Evolutionary conservation across 352 stramenopile genomes (phyloP), one percentile per base, ranked within the genome.

Genomic region (Thraustotheca clavata): DNA sequence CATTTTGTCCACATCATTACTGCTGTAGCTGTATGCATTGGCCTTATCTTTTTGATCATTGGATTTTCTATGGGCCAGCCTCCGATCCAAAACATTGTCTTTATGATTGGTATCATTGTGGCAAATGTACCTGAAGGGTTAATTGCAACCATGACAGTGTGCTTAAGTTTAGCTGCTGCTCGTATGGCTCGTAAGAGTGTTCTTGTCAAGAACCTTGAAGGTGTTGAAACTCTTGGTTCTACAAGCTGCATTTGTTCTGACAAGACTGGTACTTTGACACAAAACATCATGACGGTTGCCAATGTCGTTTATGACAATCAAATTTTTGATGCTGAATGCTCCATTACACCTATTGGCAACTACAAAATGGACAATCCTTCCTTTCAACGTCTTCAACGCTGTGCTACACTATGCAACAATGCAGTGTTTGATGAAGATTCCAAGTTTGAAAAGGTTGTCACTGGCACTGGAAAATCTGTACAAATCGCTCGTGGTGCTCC

Each of bases 91-190:
- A 88, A 85, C 59, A 76, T 94, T 12, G 83, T 96, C 11, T 96
- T 96, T 69, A 96, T 97, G 88, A 98, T 98, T 61, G 91, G 88
- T 65, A 96, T 98, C 60, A 97, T 98, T 57, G 89, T 97, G 1
- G 92, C 92, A 20, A 97, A 97, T 68, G 89, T 98, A 12, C 92
- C 91, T 0, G 87, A 97, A 71, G 92, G 91, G 0, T 69, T 98
- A 5, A 69, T 96, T 5, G 89, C 88, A 7, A 97, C 89, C 0
- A 87, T 98, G 22, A 97, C 90, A 0, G 85, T 97, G 43, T 96
- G 85, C 41, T 71, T 98, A n/a, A 96, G 87, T 70, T 69, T 97
- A 9, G 90, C 90, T 32, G 91, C 91, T 1, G 87, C 88, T 20
- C 76, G 88, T 24, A 97, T 97, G 89, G 80, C 78, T 1, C 72